Conservation (phyloP, 495 filamentous ascomycete genomes). For the Tuber melanosporum region DNA sequence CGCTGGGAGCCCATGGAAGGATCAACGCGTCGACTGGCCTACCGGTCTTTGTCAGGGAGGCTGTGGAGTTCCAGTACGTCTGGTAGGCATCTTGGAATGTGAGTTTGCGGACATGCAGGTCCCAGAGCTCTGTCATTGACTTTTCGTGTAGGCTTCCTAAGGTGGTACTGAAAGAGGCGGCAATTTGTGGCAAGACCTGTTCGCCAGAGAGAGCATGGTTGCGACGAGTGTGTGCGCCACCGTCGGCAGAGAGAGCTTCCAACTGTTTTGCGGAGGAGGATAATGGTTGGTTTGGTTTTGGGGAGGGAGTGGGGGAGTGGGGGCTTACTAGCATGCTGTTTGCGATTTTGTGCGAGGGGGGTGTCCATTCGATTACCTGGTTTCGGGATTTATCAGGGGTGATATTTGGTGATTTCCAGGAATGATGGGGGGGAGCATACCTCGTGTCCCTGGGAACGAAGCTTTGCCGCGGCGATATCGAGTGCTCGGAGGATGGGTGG, state of each 20-base stretch:
- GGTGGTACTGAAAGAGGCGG: no score
- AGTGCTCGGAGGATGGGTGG: neutral
- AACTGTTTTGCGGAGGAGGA: neutral
- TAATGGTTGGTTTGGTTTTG: neutral
- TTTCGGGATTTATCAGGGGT: neutral
- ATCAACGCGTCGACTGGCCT: neutral
- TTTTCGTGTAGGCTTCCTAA: neutral
- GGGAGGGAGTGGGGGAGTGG: neutral
- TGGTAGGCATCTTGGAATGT: neutral
- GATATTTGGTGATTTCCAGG: neutral
- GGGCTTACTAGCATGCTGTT: neutral
- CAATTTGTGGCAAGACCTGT: neutral
- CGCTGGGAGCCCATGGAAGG: neutral
- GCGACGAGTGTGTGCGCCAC: neutral
- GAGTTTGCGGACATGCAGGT: neutral
- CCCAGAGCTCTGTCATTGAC: neutral
- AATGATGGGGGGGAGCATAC: neutral
- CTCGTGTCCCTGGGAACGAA: neutral
- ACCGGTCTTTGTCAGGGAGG: conserved; percentile 16
- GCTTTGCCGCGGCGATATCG: neutral
- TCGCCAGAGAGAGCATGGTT: neutral
- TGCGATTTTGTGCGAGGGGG: neutral
- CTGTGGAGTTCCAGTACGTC: conserved; percentile 16
- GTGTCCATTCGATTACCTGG: neutral
- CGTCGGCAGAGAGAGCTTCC: neutral